Conservation (phyloP, 2,329 filamentous ascomycete species). For the Colletotrichum endophyticum region DNA sequence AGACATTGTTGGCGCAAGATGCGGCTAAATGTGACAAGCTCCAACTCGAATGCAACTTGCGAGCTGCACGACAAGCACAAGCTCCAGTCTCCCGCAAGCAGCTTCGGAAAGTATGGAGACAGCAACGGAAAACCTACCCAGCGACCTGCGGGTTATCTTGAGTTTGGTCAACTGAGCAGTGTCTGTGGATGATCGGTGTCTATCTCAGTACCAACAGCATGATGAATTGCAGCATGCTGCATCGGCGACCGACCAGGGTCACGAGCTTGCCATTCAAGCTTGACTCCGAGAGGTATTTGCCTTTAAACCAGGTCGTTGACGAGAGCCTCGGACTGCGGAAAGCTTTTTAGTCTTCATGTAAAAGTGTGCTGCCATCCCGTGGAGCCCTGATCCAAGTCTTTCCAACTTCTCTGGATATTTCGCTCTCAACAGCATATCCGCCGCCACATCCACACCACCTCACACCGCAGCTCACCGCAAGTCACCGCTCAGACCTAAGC, state of each 20-base stretch:
- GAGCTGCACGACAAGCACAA: neutral
- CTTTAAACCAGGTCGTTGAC: neutral
- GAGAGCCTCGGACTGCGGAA: neutral
- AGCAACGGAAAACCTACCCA: neutral
- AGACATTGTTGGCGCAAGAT: neutral
- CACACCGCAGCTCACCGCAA: constrained; percentile 6
- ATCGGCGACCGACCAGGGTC: neutral
- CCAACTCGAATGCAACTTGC: neutral
- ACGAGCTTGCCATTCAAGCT: neutral
- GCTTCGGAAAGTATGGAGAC: neutral
- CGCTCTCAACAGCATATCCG: neutral
- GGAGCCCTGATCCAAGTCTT: constrained; percentile 9
- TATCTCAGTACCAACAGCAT: neutral
- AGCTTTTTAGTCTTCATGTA: neutral
- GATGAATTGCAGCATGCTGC: neutral
- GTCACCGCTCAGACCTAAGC: constrained; percentile 1
- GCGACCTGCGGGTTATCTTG: neutral
- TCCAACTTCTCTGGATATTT: neutral
- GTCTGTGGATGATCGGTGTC: neutral
- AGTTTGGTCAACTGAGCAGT: neutral
- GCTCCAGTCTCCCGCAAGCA: neutral
- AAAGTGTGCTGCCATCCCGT: neutral
- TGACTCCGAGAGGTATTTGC: neutral
- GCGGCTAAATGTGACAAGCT: neutral
- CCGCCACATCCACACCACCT: neutral